A percentile compares a stretch with the other conserved stretches of the same genome.
Evolutionary conservation across 805 yeast species (phyloP).

Genomic region (Ogataea philodendri): DNA sequence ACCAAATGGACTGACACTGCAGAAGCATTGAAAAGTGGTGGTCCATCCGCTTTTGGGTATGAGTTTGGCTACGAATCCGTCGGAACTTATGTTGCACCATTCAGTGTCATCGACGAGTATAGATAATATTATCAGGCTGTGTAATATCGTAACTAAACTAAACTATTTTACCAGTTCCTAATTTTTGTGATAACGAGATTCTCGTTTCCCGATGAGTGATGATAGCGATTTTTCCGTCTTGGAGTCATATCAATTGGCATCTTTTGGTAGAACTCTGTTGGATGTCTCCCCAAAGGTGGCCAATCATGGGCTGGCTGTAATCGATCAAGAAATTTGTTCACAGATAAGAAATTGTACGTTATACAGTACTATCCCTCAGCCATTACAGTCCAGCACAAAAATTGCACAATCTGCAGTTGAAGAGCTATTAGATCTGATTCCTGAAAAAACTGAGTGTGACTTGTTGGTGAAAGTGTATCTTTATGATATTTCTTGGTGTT

Average conservation of each 20-base stretch:
- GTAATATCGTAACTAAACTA: not conserved
- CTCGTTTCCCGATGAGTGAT: no score
- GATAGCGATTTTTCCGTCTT: no score
- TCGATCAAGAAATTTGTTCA: no score
- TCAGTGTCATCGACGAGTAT: slow-evolving; percentile 4
- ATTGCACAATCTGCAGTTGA: slow-evolving; percentile 4
- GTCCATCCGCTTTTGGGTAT: slow-evolving; percentile 34
- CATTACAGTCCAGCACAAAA: slow-evolving; percentile 1
- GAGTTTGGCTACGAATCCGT: slow-evolving; percentile 37
- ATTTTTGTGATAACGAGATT: no score
- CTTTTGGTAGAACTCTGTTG: no score
- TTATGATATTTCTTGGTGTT: slow-evolving; percentile 12
- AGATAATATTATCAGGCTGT: not conserved
- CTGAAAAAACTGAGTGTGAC: slow-evolving; percentile 11
- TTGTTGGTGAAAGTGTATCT: slow-evolving; percentile 12
- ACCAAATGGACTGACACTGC: slow-evolving; percentile 34
- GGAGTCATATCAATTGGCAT: no score
- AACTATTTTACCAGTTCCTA: no score
- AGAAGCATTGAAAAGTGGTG: slow-evolving; percentile 39
- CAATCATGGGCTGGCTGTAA: no score
- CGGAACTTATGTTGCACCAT: slow-evolving; percentile 22
- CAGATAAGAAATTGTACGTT: no score
- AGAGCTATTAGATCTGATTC: slow-evolving; percentile 10
- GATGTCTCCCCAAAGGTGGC: no score
- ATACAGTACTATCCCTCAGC: no score